A percentile compares a stretch with the other conserved stretches of the same genome.
These are phyloP conservation scores for Serendipita sp. DNA, from an alignment of 768 basidiomycete species.

Conservation along the genomic window DNA sequence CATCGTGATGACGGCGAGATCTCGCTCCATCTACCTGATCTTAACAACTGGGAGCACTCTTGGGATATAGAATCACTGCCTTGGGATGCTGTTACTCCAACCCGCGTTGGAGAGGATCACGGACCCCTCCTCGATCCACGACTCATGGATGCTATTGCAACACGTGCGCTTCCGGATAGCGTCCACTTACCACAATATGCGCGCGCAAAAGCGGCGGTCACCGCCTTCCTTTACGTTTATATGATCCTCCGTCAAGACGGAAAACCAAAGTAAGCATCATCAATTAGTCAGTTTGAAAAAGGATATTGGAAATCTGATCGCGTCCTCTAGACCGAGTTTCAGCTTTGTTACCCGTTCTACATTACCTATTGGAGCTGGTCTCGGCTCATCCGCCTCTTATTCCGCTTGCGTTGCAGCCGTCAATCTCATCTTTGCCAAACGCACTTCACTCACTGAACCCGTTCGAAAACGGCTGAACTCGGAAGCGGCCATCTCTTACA, in stretches of 20 bases:
- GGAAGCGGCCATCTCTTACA: constrained; percentile 30
- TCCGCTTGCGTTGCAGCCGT: constrained; percentile 74
- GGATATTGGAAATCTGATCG: not conserved
- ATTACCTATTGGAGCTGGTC: constrained; percentile 85
- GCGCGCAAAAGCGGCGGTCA: constrained; percentile 30
- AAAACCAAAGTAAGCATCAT: constrained; percentile 34
- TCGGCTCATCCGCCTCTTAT: constrained; percentile 93
- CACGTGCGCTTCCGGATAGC: constrained; percentile 23
- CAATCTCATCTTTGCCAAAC: constrained; percentile 57
- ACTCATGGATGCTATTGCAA: constrained; percentile 55
- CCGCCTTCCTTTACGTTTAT: constrained; percentile 88
- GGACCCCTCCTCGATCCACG: constrained; percentile 54
- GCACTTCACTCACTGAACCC: constrained; percentile 37
- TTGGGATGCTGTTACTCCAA: constrained; percentile 53
- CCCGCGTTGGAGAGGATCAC: constrained; percentile 35
- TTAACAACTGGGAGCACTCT: constrained; percentile 57
- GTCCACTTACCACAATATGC: constrained; percentile 16
- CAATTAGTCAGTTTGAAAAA: not conserved
- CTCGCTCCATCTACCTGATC: constrained; percentile 62
- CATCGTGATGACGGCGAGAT: constrained; percentile 59
- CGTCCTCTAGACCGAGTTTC: constrained; percentile 43
- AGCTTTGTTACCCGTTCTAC: constrained; percentile 73
- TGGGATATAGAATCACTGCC: constrained; percentile 67
- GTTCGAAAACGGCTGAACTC: constrained; percentile 18
- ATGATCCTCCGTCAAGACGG: constrained; percentile 50